A percentile compares a stretch with the other conserved stretches of the same genome.
Evolutionary conservation across 2,329 filamentous ascomycete species (phyloP).

Genomic region (Exophiala oligosperma): DNA sequence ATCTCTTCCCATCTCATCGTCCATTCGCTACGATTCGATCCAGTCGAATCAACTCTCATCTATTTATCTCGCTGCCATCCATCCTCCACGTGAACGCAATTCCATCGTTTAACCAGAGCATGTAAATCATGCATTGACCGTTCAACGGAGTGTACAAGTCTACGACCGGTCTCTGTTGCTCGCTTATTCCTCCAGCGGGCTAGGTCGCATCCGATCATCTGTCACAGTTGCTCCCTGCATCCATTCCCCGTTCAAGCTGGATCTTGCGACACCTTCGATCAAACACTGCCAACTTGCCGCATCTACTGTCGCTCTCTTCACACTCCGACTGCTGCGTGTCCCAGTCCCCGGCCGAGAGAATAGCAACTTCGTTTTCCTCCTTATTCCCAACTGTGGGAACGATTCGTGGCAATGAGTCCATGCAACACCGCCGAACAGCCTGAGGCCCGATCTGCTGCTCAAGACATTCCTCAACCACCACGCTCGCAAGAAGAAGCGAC

Average conservation of each 20-base stretch:
- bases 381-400: not conserved
- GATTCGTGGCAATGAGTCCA: slow-evolving; percentile 5
- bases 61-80: not conserved
- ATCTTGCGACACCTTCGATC: slow-evolving; percentile 2
- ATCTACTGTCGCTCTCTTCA: slow-evolving; percentile 1
- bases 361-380: not conserved
- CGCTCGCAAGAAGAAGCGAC: slow-evolving; percentile 14
- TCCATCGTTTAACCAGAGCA: not conserved
- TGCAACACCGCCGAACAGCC: slow-evolving; percentile 1
- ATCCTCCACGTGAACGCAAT: not conserved
- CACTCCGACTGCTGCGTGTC: not conserved
- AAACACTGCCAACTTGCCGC: not conserved
- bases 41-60: not conserved
- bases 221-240: slow-evolving; percentile 8
- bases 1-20: not conserved
- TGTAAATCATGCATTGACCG: not conserved
- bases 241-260: not conserved
- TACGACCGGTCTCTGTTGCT: not conserved
- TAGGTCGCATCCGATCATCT: slow-evolving; percentile 5
- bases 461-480: slow-evolving; percentile 22
- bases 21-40: not conserved
- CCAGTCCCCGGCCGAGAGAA: not conserved
- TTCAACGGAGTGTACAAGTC: too few species aligned
- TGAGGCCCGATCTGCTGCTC: slow-evolving; percentile 13
- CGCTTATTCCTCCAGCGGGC: not conserved